Percentiles rank a stretch among this genome's conserved stretches.
Conservation (phyloP, 2,329 filamentous ascomycete genomes). For the Pyrenophora tritici-repentis region DNA sequence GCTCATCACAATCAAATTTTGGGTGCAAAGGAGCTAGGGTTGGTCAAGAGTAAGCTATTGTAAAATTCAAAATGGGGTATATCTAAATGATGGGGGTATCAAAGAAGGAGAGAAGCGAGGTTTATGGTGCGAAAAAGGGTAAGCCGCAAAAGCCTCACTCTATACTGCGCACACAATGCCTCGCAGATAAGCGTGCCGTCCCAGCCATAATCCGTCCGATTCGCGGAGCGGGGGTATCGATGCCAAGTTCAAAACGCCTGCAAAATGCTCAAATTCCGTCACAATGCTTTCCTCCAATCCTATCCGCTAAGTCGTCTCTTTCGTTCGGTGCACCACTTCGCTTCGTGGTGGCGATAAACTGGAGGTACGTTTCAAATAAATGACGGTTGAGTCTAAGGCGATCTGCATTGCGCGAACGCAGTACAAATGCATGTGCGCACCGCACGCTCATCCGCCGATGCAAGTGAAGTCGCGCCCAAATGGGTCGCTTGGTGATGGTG, state of each 20-base stretch:
- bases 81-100: slow-evolving; percentile 35
- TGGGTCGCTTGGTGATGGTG: slow-evolving; percentile 2
- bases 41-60: slow-evolving; percentile 2
- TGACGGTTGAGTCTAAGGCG: slow-evolving; percentile 5
- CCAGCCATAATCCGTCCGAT: slow-evolving; percentile 15
- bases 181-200: slow-evolving; percentile 27
- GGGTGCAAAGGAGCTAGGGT: not conserved
- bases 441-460: not conserved
- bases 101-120: slow-evolving; percentile 32
- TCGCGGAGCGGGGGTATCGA: slow-evolving; percentile 31
- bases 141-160: slow-evolving; percentile 29
- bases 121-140: slow-evolving; percentile 33
- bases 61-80: slow-evolving; percentile 6
- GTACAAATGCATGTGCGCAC: slow-evolving; percentile 8
- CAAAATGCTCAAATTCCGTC: slow-evolving; percentile 6
- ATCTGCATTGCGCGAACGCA: slow-evolving; percentile 7
- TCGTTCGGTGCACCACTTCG: not conserved
- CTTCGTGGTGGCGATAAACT: not conserved
- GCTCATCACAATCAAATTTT: not conserved
- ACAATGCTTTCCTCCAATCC: slow-evolving; percentile 1
- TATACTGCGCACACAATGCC: slow-evolving; percentile 23
- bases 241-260: slow-evolving; percentile 12
- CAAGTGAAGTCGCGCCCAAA: not conserved
- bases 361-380: not conserved
- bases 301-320: not conserved